These are phyloP conservation scores for Neurospora discreta DNA, from an alignment of 495 filamentous ascomycete genomes.

Conservation along the genomic window DNA sequence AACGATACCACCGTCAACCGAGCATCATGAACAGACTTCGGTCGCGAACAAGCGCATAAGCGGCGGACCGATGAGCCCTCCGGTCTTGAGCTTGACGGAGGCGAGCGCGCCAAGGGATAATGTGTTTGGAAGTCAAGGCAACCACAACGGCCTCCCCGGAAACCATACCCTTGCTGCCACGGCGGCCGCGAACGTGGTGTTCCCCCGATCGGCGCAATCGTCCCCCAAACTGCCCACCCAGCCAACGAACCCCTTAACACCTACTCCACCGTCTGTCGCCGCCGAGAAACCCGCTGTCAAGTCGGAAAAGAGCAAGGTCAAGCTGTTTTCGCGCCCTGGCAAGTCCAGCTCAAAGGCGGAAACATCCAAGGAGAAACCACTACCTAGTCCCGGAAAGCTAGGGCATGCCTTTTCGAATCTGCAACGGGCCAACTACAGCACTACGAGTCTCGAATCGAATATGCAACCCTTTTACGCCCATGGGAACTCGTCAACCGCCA, in stretches of 20 bases:
- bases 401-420: slow-evolving; percentile 48
- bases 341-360: slow-evolving; percentile 70
- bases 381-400: slow-evolving; percentile 77
- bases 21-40: slow-evolving; percentile 21
- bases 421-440: slow-evolving; percentile 62
- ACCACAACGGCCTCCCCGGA: slow-evolving; percentile 59
- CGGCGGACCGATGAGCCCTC: slow-evolving; percentile 44
- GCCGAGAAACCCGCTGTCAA: slow-evolving; percentile 53
- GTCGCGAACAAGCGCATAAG: slow-evolving; percentile 28
- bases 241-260: slow-evolving; percentile 12
- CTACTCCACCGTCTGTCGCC: slow-evolving; percentile 27
- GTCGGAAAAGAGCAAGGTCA: slow-evolving; percentile 78
- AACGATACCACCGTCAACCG: slow-evolving; percentile 43
- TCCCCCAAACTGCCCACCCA: slow-evolving; percentile 36
- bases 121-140: slow-evolving; percentile 40
- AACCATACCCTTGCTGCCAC: slow-evolving; percentile 59
- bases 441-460: slow-evolving; percentile 63
- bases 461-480: slow-evolving; percentile 65
- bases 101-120: slow-evolving; percentile 44
- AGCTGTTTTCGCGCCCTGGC: slow-evolving; percentile 82
- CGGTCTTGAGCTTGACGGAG: slow-evolving; percentile 42
- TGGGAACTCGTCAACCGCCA: slow-evolving; percentile 74
- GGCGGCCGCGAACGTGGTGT: slow-evolving; percentile 78
- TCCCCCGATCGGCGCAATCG: slow-evolving; percentile 49
- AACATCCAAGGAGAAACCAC: slow-evolving; percentile 47